Evolutionary conservation across 805 yeast species (phyloP).

Genomic region (Metschnikowia picachoensis): DNA sequence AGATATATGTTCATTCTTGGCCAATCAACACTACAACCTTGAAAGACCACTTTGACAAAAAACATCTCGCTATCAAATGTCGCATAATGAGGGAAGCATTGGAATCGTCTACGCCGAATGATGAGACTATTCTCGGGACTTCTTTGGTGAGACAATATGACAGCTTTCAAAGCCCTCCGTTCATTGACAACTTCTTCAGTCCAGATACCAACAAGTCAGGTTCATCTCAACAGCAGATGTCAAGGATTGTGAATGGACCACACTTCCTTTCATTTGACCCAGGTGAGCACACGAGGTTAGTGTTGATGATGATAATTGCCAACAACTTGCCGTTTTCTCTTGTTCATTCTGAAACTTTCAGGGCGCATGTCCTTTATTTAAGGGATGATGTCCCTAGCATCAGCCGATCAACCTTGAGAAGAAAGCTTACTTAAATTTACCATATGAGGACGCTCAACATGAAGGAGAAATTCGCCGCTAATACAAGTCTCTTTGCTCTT

Average conservation of each 20-base stretch:
- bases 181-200: too few species aligned
- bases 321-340: slow-evolving; percentile 1
- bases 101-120: background rate
- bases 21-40: background rate
- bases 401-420: background rate
- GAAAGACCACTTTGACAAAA: background rate
- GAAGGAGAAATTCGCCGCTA: background rate
- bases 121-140: background rate
- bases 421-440: background rate
- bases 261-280: background rate
- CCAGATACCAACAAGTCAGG: background rate
- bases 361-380: background rate
- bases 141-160: too few species aligned
- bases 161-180: too few species aligned
- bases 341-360: background rate
- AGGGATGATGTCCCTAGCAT: background rate
- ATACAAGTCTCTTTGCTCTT: background rate
- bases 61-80: background rate
- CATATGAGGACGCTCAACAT: background rate
- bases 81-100: background rate
- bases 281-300: background rate
- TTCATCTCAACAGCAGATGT: too few species aligned
- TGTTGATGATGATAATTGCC: background rate
- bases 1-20: background rate
- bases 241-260: background rate